Percentiles rank a stretch among this genome's conserved stretches.
Evolutionary conservation across 495 filamentous ascomycete genomes (phyloP).

Genomic region (Aspergillus bertholletiae): DNA sequence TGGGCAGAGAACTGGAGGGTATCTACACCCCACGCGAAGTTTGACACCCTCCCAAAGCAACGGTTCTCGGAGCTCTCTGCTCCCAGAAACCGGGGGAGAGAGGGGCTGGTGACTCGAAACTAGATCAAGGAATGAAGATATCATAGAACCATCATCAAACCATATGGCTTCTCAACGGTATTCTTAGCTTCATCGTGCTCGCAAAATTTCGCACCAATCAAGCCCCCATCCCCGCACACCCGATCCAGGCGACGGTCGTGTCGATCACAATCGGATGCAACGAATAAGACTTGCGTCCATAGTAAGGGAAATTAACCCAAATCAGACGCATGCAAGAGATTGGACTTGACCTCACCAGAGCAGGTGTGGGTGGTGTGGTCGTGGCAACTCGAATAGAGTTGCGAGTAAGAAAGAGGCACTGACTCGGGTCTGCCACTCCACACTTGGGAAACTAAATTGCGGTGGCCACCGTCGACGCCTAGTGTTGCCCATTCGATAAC

Average conservation of each 20-base stretch:
- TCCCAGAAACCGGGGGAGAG: no score
- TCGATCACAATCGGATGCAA: conserved; percentile 22
- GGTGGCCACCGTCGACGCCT: conserved; percentile 22
- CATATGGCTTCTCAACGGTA: conserved; percentile 13
- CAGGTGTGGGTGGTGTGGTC: background rate
- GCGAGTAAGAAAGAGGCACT: background rate
- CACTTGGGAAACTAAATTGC: background rate
- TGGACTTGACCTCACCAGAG: background rate
- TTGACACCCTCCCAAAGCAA: background rate
- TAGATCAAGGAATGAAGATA: background rate
- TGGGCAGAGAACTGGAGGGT: background rate
- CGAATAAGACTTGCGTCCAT: background rate
- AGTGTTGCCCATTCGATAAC: conserved; percentile 16
- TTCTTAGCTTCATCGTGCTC: conserved; percentile 10
- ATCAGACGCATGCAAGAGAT: background rate
- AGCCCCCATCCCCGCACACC: conserved; percentile 20
- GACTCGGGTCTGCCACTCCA: background rate
- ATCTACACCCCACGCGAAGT: background rate
- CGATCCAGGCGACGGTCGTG: conserved; percentile 25
- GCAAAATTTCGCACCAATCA: conserved; percentile 37
- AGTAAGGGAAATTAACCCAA: conserved; percentile 1
- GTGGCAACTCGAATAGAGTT: conserved; percentile 16
- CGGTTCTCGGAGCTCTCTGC: background rate
- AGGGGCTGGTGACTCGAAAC: background rate
- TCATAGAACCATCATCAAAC: conserved; percentile 14